Percentiles rank a stretch among this genome's conserved stretches.
These are phyloP conservation scores for Fusarium musae DNA, from an alignment of 2,329 filamentous ascomycete genomes.

Conservation along the genomic window DNA sequence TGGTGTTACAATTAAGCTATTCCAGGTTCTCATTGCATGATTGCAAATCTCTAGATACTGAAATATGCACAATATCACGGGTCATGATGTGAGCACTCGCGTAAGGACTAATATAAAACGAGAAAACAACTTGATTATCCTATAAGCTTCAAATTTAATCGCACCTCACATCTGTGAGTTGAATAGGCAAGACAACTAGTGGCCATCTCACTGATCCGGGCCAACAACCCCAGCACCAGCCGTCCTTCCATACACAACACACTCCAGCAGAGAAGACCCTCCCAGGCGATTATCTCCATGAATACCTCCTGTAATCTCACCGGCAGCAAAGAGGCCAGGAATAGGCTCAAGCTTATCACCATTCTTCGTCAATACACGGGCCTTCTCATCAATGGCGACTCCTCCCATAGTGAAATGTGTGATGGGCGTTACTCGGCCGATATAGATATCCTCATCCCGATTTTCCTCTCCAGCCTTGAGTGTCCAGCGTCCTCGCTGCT, in stretches of 20 bases:
- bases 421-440: constrained; percentile 71
- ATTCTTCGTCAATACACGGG: constrained; percentile 58
- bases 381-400: constrained; percentile 64
- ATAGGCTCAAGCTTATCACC: constrained; percentile 56
- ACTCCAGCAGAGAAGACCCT: constrained; percentile 70
- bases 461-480: constrained; percentile 56
- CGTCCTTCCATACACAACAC: constrained; percentile 70
- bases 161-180: constrained; percentile 40
- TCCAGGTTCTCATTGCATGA: background rate
- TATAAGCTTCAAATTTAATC: constrained; percentile 2
- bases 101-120: background rate
- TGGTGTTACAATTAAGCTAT: background rate
- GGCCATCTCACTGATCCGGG: background rate
- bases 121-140: too few relatives aligned
- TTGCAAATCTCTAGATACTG: background rate
- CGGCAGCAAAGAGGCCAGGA: constrained; percentile 69
- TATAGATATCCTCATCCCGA: constrained; percentile 63
- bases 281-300: constrained; percentile 72
- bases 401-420: constrained; percentile 76
- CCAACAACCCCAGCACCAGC: constrained; percentile 55
- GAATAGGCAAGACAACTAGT: background rate
- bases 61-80: background rate
- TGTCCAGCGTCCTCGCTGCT: constrained; percentile 65
- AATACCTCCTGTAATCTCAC: constrained; percentile 72
- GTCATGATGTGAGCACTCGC: background rate